Base-by-base conservation (phyloP, 176 grass and related monocot species). In the Rhynchospora tenuis region DNA sequence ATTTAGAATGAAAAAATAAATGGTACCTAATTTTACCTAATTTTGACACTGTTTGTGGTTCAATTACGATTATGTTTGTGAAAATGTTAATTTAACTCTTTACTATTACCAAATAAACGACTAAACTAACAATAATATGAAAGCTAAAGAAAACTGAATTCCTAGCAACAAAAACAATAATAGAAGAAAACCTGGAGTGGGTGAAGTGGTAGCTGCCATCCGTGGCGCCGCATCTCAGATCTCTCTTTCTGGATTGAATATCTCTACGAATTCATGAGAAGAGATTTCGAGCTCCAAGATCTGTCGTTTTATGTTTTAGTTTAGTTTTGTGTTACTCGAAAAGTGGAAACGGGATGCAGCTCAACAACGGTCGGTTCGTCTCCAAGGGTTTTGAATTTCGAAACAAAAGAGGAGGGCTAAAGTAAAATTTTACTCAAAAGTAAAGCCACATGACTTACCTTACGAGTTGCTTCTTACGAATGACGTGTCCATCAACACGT, bases 191-290 rank as follows among this genome's bases (percentile, higher is more conserved):
- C 95, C 95, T 98, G 93, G 63, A 99, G 91, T 5, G 89, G 93
- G 85, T 99, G 96, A 60, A 95, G 93, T 13, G 96, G 96, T 3
- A 89, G 89, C 82, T 99, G 89, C 93, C 96, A 99, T 14, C 96
- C 93, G 69, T 99, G 96, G 28, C 94, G 73, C 23, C 96, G 65
- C 85, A 84, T 85, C 9, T 13, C 20, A 22, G 24, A 16, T 61
- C 70, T 67, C 8, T 1, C 57, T 81, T 28, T 46, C 20, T 4
- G 13, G 15, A 24, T 29, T 52, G 6, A 64, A 19, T 52, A 27
- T 66, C 13, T 65, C 31, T 24, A n/a, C 33, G 23, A 15, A 48
- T 42, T 58, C 74, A 78, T 78, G 3, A 56, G 29, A 43, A 73
- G 19, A 67, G 43, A 19, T 38, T 11, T 78, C 73, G 10, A 47